phyloP scores from a whole-genome alignment of 2,329 filamentous ascomycete species.

The Ustilaginoidea virens region DNA sequence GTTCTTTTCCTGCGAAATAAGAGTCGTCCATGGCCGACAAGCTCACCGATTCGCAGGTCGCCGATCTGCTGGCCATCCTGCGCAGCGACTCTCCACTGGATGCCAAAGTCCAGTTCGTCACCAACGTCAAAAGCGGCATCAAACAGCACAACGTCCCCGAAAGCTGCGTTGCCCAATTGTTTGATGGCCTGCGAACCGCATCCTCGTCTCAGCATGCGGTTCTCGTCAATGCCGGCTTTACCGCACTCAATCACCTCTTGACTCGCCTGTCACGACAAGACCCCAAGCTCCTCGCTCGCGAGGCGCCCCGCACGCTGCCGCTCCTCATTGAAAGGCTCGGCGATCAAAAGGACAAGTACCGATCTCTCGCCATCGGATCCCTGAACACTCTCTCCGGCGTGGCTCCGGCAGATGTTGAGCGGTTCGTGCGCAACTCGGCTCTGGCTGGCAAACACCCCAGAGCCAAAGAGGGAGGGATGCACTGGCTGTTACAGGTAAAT shows the following conservation, averaged over 20 bases:
- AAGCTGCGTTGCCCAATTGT: constrained; percentile 51
- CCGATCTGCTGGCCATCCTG: constrained; percentile 34
- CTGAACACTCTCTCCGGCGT: constrained; percentile 64
- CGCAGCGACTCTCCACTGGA: constrained; percentile 52
- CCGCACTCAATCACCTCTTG: constrained; percentile 72
- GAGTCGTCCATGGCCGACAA: constrained; percentile 34
- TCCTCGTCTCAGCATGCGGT: constrained; percentile 62
- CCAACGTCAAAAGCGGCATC: constrained; percentile 69
- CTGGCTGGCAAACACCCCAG: constrained; percentile 68
- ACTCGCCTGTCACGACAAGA: constrained; percentile 79
- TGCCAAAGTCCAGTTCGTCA: constrained; percentile 55
- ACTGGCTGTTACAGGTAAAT: constrained; percentile 64
- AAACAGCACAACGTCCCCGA: constrained; percentile 88
- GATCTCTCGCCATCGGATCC: constrained; percentile 57
- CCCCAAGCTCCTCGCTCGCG: constrained; percentile 52
- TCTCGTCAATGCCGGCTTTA: constrained; percentile 72
- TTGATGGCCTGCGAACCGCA: constrained; percentile 66
- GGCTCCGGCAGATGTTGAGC: constrained; percentile 60
- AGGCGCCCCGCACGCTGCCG: constrained; percentile 57
- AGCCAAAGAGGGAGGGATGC: constrained; percentile 72
- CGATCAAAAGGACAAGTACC: constrained; percentile 75
- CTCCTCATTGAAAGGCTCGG: constrained; percentile 73
- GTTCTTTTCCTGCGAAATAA: constrained; percentile 3
- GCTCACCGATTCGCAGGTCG: constrained; percentile 43
- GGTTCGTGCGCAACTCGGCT: constrained; percentile 60